A percentile compares a stretch with the other conserved stretches of the same genome.
phyloP scores from a whole-genome alignment of 768 basidiomycete genomes.

The Boletus pseudo-olivaceus region DNA sequence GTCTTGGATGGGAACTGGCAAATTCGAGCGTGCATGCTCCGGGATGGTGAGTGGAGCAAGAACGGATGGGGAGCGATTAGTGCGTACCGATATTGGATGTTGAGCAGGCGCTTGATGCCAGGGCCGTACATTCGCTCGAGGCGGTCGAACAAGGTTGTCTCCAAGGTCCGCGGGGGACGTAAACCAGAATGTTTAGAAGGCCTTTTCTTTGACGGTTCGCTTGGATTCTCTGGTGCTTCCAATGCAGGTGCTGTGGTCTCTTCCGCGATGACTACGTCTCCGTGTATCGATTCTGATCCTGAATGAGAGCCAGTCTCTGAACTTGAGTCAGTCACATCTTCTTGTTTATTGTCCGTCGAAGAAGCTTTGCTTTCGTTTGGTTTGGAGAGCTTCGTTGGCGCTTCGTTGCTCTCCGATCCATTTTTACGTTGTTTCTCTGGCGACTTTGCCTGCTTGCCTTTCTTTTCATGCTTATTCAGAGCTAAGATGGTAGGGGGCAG shows the following conservation, averaged over 20 bases:
- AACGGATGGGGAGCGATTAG: neutral
- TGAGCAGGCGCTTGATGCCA: conserved; percentile 80
- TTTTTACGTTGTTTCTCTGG: neutral
- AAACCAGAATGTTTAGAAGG: conserved; percentile 28
- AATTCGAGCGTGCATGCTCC: conserved; percentile 84
- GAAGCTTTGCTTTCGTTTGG: neutral
- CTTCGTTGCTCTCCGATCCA: neutral
- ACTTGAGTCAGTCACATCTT: conserved; percentile 2
- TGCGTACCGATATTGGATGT: conserved; percentile 80
- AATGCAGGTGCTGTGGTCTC: conserved; percentile 8
- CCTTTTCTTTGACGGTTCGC: conserved; percentile 9
- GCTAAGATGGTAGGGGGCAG: conserved; percentile 91
- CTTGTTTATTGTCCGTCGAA: neutral
- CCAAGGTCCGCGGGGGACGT: conserved; percentile 66
- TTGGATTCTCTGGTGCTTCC: conserved; percentile 1
- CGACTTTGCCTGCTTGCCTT: conserved; percentile 8
- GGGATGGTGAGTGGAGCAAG: neutral
- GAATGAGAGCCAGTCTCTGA: conserved; percentile 11
- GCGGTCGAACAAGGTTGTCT: conserved; percentile 89
- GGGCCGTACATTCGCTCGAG: conserved; percentile 86
- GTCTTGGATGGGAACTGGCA: conserved; percentile 82
- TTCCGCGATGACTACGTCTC: conserved; percentile 19
- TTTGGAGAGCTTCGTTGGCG: neutral
- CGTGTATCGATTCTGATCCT: conserved; percentile 18
- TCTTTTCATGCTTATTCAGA: conserved; percentile 41